Percentiles rank a stretch among this genome's conserved stretches.
Evolutionary conservation across 352 stramenopile genomes (phyloP).

Genomic region (Vaucheria bursata): DNA sequence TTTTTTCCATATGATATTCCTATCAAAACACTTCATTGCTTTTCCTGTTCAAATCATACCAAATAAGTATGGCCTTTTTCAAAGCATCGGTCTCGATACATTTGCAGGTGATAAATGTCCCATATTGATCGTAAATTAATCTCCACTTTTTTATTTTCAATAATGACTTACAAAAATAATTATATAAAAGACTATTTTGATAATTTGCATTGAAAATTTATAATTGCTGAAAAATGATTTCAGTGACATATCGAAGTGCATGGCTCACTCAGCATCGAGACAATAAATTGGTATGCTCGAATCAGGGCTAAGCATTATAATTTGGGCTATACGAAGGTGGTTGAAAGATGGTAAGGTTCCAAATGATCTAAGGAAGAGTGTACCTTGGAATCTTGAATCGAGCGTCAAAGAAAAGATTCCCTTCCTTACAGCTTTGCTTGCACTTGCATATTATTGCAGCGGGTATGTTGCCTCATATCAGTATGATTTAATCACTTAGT

Average conservation of each 20-base stretch:
- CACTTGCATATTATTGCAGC: constrained; percentile 13
- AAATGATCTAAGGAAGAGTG: background rate
- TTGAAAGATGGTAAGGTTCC: background rate
- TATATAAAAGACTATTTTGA: background rate
- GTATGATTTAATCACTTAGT: too few species aligned
- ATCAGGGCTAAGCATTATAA: constrained; percentile 22
- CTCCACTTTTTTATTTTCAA: too few species aligned
- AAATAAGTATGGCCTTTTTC: constrained; percentile 59
- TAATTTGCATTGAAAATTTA: background rate
- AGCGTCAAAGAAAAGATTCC: background rate
- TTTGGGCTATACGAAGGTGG: constrained; percentile 1
- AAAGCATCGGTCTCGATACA: constrained; percentile 58
- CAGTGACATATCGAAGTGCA: background rate
- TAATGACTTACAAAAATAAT: background rate
- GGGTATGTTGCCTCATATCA: constrained; percentile 16
- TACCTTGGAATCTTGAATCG: constrained; percentile 34
- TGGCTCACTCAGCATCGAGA: background rate
- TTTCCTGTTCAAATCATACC: constrained; percentile 64
- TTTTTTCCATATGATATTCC: constrained; percentile 57
- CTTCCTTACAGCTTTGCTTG: background rate
- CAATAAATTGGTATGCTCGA: background rate
- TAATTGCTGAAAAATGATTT: background rate
- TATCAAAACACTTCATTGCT: constrained; percentile 55
- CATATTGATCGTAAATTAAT: too few species aligned
- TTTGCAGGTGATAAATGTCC: constrained; percentile 42